Base-by-base conservation (phyloP, 805 yeast genomes). In the Cyberlindnera mrakii region DNA sequence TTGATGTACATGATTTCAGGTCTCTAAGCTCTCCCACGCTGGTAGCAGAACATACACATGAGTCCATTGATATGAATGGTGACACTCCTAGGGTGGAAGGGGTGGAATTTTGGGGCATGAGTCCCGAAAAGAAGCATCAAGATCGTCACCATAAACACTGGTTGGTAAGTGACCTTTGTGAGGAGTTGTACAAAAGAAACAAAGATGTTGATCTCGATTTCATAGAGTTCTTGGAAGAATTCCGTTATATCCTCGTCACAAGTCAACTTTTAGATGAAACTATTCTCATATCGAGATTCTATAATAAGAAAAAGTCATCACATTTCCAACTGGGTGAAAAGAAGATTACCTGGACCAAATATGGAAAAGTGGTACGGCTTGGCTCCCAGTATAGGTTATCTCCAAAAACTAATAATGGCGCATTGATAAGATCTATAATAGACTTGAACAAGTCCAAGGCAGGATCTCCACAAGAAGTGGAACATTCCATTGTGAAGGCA, bases 191-290 rank as follows among this genome's bases (percentile, higher is more conserved):
- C 10, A 19, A 15, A n/a, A 18, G 40, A 6, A 17, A 19, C 18
- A n/a, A 3, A 4, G 35, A 31, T 4, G 7, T 37, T 19, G 34
- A 37, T 30, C 14, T 20, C 4, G 34, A 32, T 11, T 32, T 30
- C 17, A 18, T n/a, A 52, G 43, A 55, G 35, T 77, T 76, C 49
- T 48, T 65, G 23, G 82, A 78, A 44, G 75, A 75, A 48, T 74
- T 76, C 48, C 67, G 75, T 37, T 78, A 76, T 52, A 56, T 65
- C 4, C 54, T 77, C 2, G 67, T 77, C 6, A 68, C 78, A 4
- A 72, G 78, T 7, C 73, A 69, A 42, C 57, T 77, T 16, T 54
- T 77, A 30, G 71, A 70, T 42, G 71, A 66, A 47, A 63, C 59
- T 27, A 64, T 60, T 33, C 50, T 54, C 31, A 59, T 55, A 39